Percentiles rank a stretch among this genome's conserved stretches.
Evolutionary conservation across 176 grass and related monocot species (phyloP).

Genomic region (Bromus sterilis): DNA sequence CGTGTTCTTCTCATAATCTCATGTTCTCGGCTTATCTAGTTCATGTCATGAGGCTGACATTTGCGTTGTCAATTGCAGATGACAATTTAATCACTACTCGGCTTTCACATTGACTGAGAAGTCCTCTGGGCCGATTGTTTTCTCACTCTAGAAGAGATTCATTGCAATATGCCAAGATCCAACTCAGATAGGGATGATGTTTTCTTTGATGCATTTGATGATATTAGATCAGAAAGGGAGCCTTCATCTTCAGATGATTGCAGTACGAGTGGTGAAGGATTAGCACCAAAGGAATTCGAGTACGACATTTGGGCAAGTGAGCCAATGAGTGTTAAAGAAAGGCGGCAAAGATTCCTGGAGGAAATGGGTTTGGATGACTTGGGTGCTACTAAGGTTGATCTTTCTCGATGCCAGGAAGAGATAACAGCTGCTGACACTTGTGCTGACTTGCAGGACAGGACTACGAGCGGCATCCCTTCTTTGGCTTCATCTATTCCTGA

Average conservation of each 20-base stretch:
- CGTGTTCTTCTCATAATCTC: not conserved
- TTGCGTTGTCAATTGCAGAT: constrained; percentile 18
- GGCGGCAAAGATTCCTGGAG: constrained; percentile 55
- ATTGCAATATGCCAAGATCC: constrained; percentile 43
- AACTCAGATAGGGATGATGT: constrained; percentile 46
- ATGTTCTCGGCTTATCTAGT: not conserved
- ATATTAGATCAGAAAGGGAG: constrained; percentile 29
- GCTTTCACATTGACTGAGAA: not conserved
- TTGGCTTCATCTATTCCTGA: constrained; percentile 20
- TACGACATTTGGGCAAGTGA: constrained; percentile 46
- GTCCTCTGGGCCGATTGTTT: not conserved
- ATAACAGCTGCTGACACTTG: not conserved
- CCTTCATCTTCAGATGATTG: constrained; percentile 43
- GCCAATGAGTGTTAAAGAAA: constrained; percentile 65
- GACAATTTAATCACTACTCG: not conserved
- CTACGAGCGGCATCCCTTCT: constrained; percentile 3
- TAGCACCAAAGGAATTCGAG: constrained; percentile 17
- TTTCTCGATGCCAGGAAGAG: constrained; percentile 11
- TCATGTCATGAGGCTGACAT: not conserved
- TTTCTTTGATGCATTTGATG: constrained; percentile 78
- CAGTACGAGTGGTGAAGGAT: constrained; percentile 28
- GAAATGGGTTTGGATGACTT: constrained; percentile 56
- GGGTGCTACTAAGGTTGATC: not conserved
- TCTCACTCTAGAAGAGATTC: not conserved
- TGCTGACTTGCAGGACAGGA: constrained; percentile 33